phyloP scores from a whole-genome alignment of 192 early-diverging fungal genomes.

The Coemansia sp. region DNA sequence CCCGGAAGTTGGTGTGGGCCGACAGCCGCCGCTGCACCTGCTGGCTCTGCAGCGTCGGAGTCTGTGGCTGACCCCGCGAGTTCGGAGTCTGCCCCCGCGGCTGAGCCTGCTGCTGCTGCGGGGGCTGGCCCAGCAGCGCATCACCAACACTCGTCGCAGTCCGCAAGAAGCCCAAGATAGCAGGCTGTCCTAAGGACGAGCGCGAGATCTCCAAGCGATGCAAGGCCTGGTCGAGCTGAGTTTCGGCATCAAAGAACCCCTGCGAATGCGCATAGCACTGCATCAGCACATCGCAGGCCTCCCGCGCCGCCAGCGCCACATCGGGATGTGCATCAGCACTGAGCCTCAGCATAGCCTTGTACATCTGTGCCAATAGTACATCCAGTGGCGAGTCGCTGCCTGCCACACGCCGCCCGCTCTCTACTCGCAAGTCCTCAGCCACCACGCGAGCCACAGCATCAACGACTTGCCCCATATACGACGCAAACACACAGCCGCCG shows the following conservation, averaged over 20 bases:
- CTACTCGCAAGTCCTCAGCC: conserved; percentile 47
- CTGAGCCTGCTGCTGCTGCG: background rate
- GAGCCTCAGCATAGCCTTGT: conserved; percentile 80
- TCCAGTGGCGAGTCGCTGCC: conserved; percentile 20
- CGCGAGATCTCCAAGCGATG: conserved; percentile 40
- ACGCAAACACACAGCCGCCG: conserved; percentile 70
- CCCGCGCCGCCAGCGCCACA: conserved; percentile 65
- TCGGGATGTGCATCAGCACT: conserved; percentile 79
- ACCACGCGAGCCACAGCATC: conserved; percentile 60
- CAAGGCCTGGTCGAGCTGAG: conserved; percentile 41
- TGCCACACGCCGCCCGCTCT: conserved; percentile 1
- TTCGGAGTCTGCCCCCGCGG: background rate
- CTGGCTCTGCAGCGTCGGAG: conserved; percentile 3
- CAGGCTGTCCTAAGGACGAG: conserved; percentile 25
- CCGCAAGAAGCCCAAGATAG: conserved; percentile 27
- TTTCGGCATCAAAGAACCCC: conserved; percentile 27
- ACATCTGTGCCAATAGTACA: conserved; percentile 58
- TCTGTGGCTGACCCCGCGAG: background rate
- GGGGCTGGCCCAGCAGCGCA: conserved; percentile 31
- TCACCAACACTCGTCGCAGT: conserved; percentile 25
- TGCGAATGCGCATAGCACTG: conserved; percentile 52
- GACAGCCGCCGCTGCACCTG: conserved; percentile 21
- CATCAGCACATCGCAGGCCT: conserved; percentile 68
- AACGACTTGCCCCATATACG: conserved; percentile 61
- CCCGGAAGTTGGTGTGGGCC: conserved; percentile 6